Conservation (phyloP, 768 basidiomycete species). For the Podaxis carcinomalis region DNA sequence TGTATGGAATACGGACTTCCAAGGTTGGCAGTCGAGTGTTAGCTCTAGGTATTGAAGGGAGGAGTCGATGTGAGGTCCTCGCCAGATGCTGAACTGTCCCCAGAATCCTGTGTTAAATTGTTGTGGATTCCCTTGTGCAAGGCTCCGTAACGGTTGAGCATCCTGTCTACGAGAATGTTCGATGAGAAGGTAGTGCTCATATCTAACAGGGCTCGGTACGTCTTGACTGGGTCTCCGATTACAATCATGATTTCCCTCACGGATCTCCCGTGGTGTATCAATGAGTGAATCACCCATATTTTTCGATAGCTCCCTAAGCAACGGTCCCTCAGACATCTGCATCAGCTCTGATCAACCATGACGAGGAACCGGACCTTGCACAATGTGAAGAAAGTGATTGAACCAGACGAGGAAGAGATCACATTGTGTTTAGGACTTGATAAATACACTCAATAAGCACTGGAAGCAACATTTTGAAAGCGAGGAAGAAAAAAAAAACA, state of each 20-base stretch:
- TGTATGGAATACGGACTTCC: too few relatives aligned
- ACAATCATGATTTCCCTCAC: background rate
- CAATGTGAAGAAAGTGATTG: constrained; percentile 18
- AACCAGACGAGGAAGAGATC: constrained; percentile 17
- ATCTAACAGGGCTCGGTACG: constrained; percentile 59
- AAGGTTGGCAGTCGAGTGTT: too few relatives aligned
- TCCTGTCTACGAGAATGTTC: constrained; percentile 52
- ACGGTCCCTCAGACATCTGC: constrained; percentile 32
- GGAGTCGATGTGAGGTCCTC: too few relatives aligned
- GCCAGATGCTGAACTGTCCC: too few relatives aligned
- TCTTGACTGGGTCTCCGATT: background rate
- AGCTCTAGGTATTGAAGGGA: too few relatives aligned
- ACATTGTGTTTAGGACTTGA: constrained; percentile 15
- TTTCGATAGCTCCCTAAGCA: constrained; percentile 39
- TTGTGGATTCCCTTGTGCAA: too few relatives aligned
- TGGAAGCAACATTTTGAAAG: constrained; percentile 5
- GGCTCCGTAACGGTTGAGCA: constrained; percentile 16
- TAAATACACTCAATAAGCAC: too few relatives aligned
- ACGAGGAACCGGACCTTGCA: constrained; percentile 26
- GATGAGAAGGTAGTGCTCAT: constrained; percentile 61
- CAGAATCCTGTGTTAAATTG: too few relatives aligned
- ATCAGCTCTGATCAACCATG: constrained; percentile 19
- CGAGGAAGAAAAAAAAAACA: background rate
- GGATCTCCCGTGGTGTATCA: constrained; percentile 33
- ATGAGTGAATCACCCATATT: constrained; percentile 44